These are phyloP conservation scores for Penicillium rolfsii DNA, from an alignment of 2,329 filamentous ascomycete genomes.

Conservation along the genomic window DNA sequence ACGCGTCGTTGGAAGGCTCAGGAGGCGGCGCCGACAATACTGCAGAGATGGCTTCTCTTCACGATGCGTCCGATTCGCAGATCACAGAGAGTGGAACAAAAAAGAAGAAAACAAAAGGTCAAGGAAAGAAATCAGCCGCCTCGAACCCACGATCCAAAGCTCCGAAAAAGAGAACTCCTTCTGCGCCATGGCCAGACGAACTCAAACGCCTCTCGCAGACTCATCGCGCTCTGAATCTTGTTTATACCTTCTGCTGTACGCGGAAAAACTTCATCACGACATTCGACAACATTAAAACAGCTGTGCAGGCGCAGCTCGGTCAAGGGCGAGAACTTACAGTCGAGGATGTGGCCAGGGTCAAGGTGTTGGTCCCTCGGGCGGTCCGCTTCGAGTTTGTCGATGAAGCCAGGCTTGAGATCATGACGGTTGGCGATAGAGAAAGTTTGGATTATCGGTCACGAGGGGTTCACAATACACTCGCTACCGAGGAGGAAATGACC, in stretches of 20 bases:
- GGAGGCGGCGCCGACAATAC: constrained; percentile 3
- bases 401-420: constrained; percentile 78
- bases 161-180: constrained; percentile 31
- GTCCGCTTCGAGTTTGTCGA: constrained; percentile 87
- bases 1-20: constrained; percentile 22
- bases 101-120: constrained; percentile 10
- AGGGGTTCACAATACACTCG: constrained; percentile 49
- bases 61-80: neutral
- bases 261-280: constrained; percentile 91
- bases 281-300: constrained; percentile 80
- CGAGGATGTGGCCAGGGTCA: constrained; percentile 81
- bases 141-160: constrained; percentile 13
- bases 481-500: constrained; percentile 23
- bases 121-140: constrained; percentile 10
- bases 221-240: constrained; percentile 83
- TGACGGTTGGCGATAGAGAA: constrained; percentile 61
- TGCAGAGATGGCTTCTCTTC: neutral
- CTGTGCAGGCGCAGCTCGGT: constrained; percentile 82
- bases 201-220: constrained; percentile 75
- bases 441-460: constrained; percentile 66
- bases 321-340: constrained; percentile 62
- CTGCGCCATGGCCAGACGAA: constrained; percentile 71
- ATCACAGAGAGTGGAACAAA: neutral
- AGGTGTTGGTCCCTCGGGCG: constrained; percentile 73
- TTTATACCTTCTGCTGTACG: constrained; percentile 93